Evolutionary conservation across 179 eudicot genomes (phyloP), one percentile per base, ranked within the genome.

Genomic region (Spinacia oleracea): DNA sequence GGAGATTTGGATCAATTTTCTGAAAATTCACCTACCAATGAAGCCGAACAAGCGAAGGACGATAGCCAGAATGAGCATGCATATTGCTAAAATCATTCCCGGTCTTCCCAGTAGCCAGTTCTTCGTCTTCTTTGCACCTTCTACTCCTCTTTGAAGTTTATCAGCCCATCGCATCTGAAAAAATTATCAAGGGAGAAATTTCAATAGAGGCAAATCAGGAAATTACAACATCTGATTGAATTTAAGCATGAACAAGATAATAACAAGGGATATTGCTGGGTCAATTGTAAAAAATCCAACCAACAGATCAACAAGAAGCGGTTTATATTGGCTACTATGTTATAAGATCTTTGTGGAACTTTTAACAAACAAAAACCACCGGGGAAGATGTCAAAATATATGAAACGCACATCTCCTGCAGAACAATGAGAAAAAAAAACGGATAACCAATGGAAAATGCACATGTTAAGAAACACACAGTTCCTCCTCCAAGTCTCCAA

Each of bases 81-180:
- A 79, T 76, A 96, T 67, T 10, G 99, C 99, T 82, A 90, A 77
- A 38, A 92, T 83, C 97, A 96, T 86, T 21, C 98, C 99, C 0
- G 84, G 87, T 83, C 82, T 93, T 70, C 99, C 99, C 70, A 96
- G 85, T 23, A 93, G 86, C 94, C 92, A 96, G 82, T 92, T 91
- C 87, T 96, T 96, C 9, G 99, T 88, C 89, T 92, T 93, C 89
- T 79, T 88, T 0, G 88, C 96, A 43, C 89, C 85, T 75, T 91
- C 94, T 7, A 83, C 94, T 66, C 94, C 98, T 56, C 90, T 83
- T 81, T 96, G 99, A 77, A 92, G 25, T 68, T 88, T 87, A 79
- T 96, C 98, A 9, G 97, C 98, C 99, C 99, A 93, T 66, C 78
- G 89, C 98, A 96, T 96, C 99, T 96, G 90, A 43, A 85, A 74